Base-by-base conservation (phyloP, 1,139 yeast species). In the Saccharomyces hybrid region DNA sequence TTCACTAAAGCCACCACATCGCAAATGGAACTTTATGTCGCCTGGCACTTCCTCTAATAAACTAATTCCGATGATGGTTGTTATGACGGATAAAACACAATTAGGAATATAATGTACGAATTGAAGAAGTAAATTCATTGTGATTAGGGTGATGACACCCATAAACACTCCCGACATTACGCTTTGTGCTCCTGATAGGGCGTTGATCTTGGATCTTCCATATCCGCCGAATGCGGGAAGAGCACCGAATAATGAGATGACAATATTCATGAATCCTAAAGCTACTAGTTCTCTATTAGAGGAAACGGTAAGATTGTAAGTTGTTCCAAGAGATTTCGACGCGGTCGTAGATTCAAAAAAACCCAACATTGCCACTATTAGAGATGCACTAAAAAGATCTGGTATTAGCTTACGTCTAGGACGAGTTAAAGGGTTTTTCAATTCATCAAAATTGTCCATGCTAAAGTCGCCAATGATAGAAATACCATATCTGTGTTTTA, bases 141-240 rank as follows among this genome's bases (percentile, higher is more conserved):
- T 83, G 14, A 88, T 61, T 48, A 90, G 69, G 0, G 97, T 85
- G 14, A 84, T 76, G 0, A 80, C 31, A 0, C 96, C 95, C 84
- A 91, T 85, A 5, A 88, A 80, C 2, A 84, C 82, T 0, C 96
- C 96, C 48, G 95, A 81, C 71, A 86, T 75, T 5, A 95, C 93
- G 0, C 96, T 87, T 60, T 82, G 82, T 0, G 96, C 98, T 7
- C 91, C 91, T 9, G 93, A 83, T 49, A 89, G 75, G 1, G 93
- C 88, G 71, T 93, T 93, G 56, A 93, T 84, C 64, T 88, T 91
- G 41, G 95, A 85, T 66, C 99, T 79, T 1, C 97, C 98, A 66
- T 93, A 93, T 0, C 99, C 98, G 2, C 99, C 99, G 76, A 91
- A 91, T 0, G 96, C 83, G 0, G 99, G 98, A 13, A 93, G 73